Evolutionary conservation across 495 filamentous ascomycete genomes (phyloP), one percentile per base, ranked within the genome.

Genomic region (Paragyromitra xinjiangensis): DNA sequence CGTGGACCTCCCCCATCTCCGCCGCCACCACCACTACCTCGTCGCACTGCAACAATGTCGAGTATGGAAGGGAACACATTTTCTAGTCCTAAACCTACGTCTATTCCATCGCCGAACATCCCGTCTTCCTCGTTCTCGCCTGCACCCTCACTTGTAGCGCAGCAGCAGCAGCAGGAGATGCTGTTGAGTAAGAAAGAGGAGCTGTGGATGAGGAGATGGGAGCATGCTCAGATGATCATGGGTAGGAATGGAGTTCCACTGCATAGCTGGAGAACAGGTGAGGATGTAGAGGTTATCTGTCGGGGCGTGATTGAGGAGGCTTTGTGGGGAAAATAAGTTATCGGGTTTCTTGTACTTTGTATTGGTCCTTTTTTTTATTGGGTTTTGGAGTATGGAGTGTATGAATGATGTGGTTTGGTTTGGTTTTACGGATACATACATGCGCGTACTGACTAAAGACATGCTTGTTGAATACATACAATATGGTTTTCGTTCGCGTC

Each of bases 261-360:
- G 71, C 89, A 92, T 71, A 94, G 88, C 71, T 99, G 95, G 95
- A 87, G 93, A 55, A 89, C 89, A 5, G 95, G 95, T 0, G 86
- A 86, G n/a, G 95, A 98, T 87, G 91, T 92, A 5, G 84, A 88
- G 78, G 86, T 88, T 66, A 85, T 90, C 42, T 86, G 85, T 75
- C 81, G 87, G 9, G 85, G 84, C 83, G 73, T 91, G 70, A 86
- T 89, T 0, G 85, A 79, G 63, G 64, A 77, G 64, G 80, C 64
- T 0, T 39, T 82, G 67, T 77, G 69, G 78, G 79, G 69, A 26
- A 61, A 48, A 34, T 48, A 53, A 39, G 0, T n/a, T 48, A 22
- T 37, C 39, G 12, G 5, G 12, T 16, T 16, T 37, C 29, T 16
- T 61, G 29, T 61, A 37, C 29, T 61, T 61, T 56, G 19, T 56